phyloP scores from a whole-genome alignment of 495 filamentous ascomycete genomes.

The Neurospora africana region DNA sequence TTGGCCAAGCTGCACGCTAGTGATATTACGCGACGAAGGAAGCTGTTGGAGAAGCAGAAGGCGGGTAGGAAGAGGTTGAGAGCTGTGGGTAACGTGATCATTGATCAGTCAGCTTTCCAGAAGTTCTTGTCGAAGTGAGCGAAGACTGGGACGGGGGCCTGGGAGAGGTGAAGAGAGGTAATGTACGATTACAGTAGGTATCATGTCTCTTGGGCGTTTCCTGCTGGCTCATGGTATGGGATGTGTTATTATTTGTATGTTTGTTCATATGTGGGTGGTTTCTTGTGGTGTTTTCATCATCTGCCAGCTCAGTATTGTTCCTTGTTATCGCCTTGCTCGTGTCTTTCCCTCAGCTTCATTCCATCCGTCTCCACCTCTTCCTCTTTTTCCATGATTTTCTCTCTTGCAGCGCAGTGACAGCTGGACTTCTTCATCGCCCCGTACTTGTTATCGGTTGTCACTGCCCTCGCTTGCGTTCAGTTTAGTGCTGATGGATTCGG shows the following conservation, averaged over 20 bases:
- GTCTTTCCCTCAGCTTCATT: not conserved
- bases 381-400: not conserved
- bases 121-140: slow-evolving; percentile 56
- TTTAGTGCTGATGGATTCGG: not conserved
- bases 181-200: not conserved
- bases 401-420: not conserved
- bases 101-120: slow-evolving; percentile 91
- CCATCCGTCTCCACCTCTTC: not conserved
- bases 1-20: slow-evolving; percentile 87
- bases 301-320: not conserved
- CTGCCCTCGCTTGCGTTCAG: not conserved
- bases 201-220: not conserved
- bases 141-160: too few relatives aligned
- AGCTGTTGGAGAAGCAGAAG: slow-evolving; percentile 94
- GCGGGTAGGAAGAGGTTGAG: slow-evolving; percentile 82
- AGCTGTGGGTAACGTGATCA: slow-evolving; percentile 67
- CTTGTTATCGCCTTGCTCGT: not conserved
- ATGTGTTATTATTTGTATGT: not conserved
- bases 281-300: not conserved
- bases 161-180: not conserved
- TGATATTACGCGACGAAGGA: slow-evolving; percentile 71
- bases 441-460: not conserved
- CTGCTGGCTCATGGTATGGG: not conserved
- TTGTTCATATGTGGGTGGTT: not conserved
- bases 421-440: not conserved